phyloP scores from a whole-genome alignment of 179 eudicot species.

The Patellifolia procumbens region DNA sequence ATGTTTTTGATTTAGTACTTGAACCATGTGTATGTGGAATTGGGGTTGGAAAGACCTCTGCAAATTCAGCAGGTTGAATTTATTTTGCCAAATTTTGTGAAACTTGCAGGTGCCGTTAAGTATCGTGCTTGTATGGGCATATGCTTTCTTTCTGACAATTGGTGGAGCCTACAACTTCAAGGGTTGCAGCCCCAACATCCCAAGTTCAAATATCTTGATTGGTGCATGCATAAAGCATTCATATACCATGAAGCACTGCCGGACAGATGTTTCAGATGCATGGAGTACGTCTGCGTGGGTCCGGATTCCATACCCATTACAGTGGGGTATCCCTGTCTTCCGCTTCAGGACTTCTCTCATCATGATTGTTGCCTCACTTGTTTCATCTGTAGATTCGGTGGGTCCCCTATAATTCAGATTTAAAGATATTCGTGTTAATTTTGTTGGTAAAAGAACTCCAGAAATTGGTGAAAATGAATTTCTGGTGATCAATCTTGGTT shows the following conservation, averaged over 20 bases:
- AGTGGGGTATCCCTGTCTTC: constrained; percentile 94
- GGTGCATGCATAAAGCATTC: constrained; percentile 81
- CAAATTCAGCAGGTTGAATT: neutral
- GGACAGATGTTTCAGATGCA: constrained; percentile 94
- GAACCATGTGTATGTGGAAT: neutral
- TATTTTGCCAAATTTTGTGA: neutral
- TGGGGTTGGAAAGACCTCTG: neutral
- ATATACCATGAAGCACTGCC: constrained; percentile 89
- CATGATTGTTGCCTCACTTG: constrained; percentile 75
- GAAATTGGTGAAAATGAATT: neutral
- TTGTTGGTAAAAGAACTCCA: neutral
- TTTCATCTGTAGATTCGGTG: constrained; percentile 89
- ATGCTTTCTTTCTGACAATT: constrained; percentile 91
- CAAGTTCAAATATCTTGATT: constrained; percentile 74
- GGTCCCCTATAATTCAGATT: constrained; percentile 33
- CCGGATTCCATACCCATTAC: constrained; percentile 86
- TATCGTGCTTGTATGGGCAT: constrained; percentile 75
- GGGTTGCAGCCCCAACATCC: constrained; percentile 73
- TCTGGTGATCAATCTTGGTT: neutral
- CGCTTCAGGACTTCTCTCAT: constrained; percentile 77
- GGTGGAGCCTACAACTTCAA: constrained; percentile 94
- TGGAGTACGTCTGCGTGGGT: constrained; percentile 86
- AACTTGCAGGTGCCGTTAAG: constrained; percentile 83
- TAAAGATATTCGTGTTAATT: too few relatives aligned
- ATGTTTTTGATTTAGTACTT: neutral